A percentile compares a stretch with the other conserved stretches of the same genome.
Conservation (phyloP, 2,329 filamentous ascomycete genomes). For the Calonectria honghensis region DNA sequence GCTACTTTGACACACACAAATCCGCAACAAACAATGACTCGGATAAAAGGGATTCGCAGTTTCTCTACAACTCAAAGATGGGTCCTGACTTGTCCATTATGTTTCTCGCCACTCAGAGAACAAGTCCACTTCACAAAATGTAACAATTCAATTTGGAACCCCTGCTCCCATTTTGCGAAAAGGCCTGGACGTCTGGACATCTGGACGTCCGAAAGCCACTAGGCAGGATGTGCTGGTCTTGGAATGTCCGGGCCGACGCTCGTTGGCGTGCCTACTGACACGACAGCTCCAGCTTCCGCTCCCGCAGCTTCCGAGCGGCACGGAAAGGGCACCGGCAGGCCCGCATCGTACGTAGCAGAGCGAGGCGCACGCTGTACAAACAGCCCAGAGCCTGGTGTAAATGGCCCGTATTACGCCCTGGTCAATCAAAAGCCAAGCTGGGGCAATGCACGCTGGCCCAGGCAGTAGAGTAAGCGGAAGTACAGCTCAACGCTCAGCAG, state of each 20-base stretch:
- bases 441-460: background rate
- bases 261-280: slow-evolving; percentile 20
- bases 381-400: background rate
- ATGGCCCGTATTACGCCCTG: background rate
- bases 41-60: background rate
- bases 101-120: background rate
- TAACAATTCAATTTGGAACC: too few species aligned
- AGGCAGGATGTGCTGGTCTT: slow-evolving; percentile 7
- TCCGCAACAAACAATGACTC: background rate
- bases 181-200: background rate
- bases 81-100: background rate
- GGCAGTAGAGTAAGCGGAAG: slow-evolving; percentile 6
- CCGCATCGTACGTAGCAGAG: slow-evolving; percentile 11
- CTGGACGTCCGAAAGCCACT: background rate
- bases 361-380: slow-evolving; percentile 27
- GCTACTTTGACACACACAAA: background rate
- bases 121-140: background rate
- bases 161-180: background rate
- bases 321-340: background rate
- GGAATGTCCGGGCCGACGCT: background rate
- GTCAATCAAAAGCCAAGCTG: background rate
- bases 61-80: background rate
- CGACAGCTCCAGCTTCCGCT: slow-evolving; percentile 23
- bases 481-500: background rate
- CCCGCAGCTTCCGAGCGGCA: slow-evolving; percentile 35